Evolutionary conservation across 148 eudicot genomes (phyloP), one percentile per base, ranked within the genome.

Genomic region (Dysphania ambrosioides): DNA sequence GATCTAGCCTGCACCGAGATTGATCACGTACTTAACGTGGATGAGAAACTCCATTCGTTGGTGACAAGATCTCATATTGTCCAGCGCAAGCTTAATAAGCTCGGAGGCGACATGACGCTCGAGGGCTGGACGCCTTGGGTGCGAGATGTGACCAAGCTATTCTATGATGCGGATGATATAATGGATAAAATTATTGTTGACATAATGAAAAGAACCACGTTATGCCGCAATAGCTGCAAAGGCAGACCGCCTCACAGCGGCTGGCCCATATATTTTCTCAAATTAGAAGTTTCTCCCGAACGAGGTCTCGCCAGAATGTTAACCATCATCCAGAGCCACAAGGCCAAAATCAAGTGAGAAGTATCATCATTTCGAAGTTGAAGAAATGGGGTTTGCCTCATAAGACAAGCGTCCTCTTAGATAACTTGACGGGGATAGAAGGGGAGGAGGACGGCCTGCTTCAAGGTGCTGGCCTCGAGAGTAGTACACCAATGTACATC

Each of bases 141-240:
- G 58, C 59, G 3, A 49, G 34, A 49, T 1, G 58, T 69, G 57
- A 69, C 49, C 72, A 18, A 29, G 38, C 51, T 44, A 23, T 69
- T 69, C 36, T 69, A 26, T 27, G 58, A 69, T 15, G 72, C 24
- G n/a, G 72, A 69, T 16, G 72, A 69, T 49, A 29, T 29, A 47
- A 69, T 69, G 21, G 72, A 69, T 26, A 23, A n/a, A 24, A 47
- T 69, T 12, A 27, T 4, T 12, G 35, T 69, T 69, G 59, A 11
- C 4, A 18, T 44, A 24, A 44, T n/a, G 36, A 18, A 49, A 30
- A 29, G 16, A 49, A 69, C 24, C 16, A 69, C 72, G 12, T 60
- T 38, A 38, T 38, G 4, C 4, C 4, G 4, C 42, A 38, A 8
- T 8, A 38, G 49, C 49, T 8, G 31, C 13, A 58, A 1, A 24